Evolutionary conservation across 2,329 filamentous ascomycete species (phyloP).

Genomic region (Sclerotinia minor): DNA sequence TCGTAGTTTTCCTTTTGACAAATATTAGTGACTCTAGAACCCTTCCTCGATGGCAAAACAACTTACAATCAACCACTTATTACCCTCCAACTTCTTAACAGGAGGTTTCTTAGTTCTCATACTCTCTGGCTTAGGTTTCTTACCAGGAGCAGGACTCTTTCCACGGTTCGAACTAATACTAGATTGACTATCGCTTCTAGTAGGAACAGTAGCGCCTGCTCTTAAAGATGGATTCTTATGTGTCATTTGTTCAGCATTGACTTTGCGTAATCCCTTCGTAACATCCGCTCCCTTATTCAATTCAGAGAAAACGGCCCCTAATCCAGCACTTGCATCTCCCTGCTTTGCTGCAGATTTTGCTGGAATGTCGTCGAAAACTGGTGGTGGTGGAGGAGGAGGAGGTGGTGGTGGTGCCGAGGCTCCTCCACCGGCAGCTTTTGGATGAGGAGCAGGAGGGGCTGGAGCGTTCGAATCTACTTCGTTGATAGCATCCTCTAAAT

Average conservation of each 20-base stretch:
- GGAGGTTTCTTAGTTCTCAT: slow-evolving; percentile 82
- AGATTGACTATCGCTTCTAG: slow-evolving; percentile 53
- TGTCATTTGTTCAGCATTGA: slow-evolving; percentile 94
- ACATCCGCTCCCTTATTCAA: slow-evolving; percentile 88
- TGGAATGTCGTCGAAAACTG: slow-evolving; percentile 54
- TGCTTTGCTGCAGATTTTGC: slow-evolving; percentile 48
- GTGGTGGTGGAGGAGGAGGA: slow-evolving; percentile 62
- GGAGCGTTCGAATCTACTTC: slow-evolving; percentile 60
- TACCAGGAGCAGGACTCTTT: slow-evolving; percentile 85
- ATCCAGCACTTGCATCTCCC: slow-evolving; percentile 56
- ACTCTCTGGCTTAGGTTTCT: slow-evolving; percentile 82
- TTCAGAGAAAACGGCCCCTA: slow-evolving; percentile 87
- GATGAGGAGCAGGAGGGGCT: slow-evolving; percentile 59
- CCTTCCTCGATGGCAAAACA: not conserved
- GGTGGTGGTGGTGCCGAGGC: slow-evolving; percentile 19
- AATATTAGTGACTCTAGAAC: slow-evolving; percentile 23
- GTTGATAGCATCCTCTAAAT: slow-evolving; percentile 66
- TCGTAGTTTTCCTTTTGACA: slow-evolving; percentile 82
- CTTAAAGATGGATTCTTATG: slow-evolving; percentile 94
- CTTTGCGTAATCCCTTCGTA: slow-evolving; percentile 85
- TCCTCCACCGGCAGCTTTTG: slow-evolving; percentile 36
- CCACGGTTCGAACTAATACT: slow-evolving; percentile 57
- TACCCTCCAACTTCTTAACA: slow-evolving; percentile 77
- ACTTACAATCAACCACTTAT: slow-evolving; percentile 86
- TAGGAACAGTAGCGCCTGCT: slow-evolving; percentile 67